Base-by-base conservation (phyloP, 2,329 filamentous ascomycete genomes). In the Cadophora sp. region DNA sequence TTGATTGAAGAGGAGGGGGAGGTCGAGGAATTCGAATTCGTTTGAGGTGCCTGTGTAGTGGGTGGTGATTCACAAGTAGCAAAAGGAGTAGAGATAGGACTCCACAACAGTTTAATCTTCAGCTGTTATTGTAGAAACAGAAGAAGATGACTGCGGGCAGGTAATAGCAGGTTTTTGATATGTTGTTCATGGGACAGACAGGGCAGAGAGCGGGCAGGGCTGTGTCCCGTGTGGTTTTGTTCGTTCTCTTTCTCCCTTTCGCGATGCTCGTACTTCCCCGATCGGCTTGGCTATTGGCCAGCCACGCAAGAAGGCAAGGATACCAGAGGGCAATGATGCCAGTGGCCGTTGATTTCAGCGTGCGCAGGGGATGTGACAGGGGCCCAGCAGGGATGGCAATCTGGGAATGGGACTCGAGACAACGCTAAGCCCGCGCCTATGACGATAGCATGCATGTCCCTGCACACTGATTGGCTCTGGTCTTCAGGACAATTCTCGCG, bases 101-200 rank as follows among this genome's bases (percentile, higher is more conserved):
- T 37, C 3, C 31, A 11, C 7, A 60, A 4, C 19, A 27, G 9
- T 24, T 19, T 3, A 22, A 56, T 6, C 27, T 34, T 43, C 29
- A 43, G 56, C 31, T 26, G 11, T 24, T 60, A 5, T n/a, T 40
- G 34, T 14, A 7, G 22, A n/a, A 11, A 7, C 3, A 29, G 5
- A 14, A 48, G 24, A 46, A 29, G 34, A n/a, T n/a, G 34, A 43
- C 5, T 12, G 22, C 34, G 58, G 58, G 56, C 22, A 37, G 26
- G 19, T 14, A 61, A 61, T 46, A 61, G 34, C 58, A 61, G 58
- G 58, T 46, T 61, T 60, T 48, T 61, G 22, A 61, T 46, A 29
- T 61, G 34, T 61, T 61, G 34, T 61, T 61, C 58, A 61, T 61
- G 58, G 58, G 26, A 24, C 55, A 34, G 22, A 34, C 34, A 60